Evolutionary conservation across 495 filamentous ascomycete genomes (phyloP).

Genomic region (Staphylotrichum longicolle): DNA sequence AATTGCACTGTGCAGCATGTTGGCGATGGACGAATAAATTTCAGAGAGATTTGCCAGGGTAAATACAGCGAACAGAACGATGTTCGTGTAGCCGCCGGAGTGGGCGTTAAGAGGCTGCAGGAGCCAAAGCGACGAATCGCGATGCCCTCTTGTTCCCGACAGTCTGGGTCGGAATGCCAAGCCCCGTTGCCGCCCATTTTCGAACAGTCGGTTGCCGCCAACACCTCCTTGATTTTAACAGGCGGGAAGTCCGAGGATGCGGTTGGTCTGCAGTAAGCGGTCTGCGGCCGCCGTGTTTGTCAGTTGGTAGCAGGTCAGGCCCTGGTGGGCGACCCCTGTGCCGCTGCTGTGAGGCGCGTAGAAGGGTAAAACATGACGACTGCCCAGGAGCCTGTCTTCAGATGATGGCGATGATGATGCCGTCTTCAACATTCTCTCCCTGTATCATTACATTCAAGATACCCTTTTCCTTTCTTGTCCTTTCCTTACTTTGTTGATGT

Average conservation of each 20-base stretch:
- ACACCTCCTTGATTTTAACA: neutral
- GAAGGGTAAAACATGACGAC: neutral
- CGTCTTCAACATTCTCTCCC: too few species aligned
- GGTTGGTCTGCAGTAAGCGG: conserved; percentile 2
- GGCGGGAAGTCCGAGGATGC: neutral
- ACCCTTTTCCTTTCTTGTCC: neutral
- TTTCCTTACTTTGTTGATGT: neutral
- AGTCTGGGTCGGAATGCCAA: neutral
- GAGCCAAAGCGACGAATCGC: neutral
- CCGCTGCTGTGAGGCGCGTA: neutral
- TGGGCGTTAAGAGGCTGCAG: too few species aligned
- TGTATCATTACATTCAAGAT: too few species aligned
- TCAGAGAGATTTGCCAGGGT: too few species aligned
- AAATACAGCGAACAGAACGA: too few species aligned
- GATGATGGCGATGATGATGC: too few species aligned
- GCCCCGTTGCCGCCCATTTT: neutral
- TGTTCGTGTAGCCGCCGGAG: too few species aligned
- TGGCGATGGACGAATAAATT: too few species aligned
- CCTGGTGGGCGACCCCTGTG: neutral
- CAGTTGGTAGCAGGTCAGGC: conserved; percentile 7
- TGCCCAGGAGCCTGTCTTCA: neutral
- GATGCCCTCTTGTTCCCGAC: neutral
- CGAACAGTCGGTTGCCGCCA: neutral
- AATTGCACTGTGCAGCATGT: too few species aligned
- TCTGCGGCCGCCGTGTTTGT: too few species aligned